These are phyloP conservation scores for Aureobasidium sp. DNA, from an alignment of 2,329 filamentous ascomycete genomes.

Conservation along the genomic window DNA sequence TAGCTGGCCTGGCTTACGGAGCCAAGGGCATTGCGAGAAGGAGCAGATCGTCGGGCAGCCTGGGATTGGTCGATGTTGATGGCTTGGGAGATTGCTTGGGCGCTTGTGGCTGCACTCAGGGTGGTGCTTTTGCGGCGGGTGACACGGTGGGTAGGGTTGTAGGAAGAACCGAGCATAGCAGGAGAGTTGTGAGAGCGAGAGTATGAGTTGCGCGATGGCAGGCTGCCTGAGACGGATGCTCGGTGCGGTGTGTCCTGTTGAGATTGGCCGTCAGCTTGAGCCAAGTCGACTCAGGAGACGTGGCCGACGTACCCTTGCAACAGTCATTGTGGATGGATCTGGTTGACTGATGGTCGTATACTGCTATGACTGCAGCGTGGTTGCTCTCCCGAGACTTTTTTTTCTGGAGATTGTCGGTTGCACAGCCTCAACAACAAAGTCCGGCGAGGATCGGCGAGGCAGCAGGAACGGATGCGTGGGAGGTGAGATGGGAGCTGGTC, in stretches of 20 bases:
- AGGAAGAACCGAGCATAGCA: conserved; percentile 67
- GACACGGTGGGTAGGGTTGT: conserved; percentile 77
- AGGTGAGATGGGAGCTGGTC: not conserved
- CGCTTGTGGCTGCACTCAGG: conserved; percentile 64
- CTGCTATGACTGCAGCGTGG: not conserved
- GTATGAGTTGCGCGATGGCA: conserved; percentile 57
- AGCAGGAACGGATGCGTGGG: not conserved
- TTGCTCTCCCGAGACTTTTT: conserved; percentile 15
- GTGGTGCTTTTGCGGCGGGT: conserved; percentile 90
- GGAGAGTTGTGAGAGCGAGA: conserved; percentile 76
- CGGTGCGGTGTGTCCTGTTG: conserved; percentile 38
- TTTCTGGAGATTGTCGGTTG: conserved; percentile 12
- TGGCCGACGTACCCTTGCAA: conserved; percentile 8
- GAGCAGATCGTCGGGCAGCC: conserved; percentile 42
- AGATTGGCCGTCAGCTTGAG: not conserved
- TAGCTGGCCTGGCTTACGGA: conserved; percentile 49
- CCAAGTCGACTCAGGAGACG: not conserved
- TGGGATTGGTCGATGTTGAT: conserved; percentile 22
- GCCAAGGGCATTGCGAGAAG: conserved; percentile 53
- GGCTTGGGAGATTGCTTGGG: conserved; percentile 67
- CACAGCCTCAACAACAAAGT: conserved; percentile 16
- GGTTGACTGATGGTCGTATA: conserved; percentile 1
- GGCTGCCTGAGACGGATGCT: conserved; percentile 51
- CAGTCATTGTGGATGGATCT: conserved; percentile 9
- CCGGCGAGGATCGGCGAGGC: conserved; percentile 7